A percentile compares a stretch with the other conserved stretches of the same genome.
Evolutionary conservation across 2,329 filamentous ascomycete genomes (phyloP).

Genomic region (Beauveria caledonica): DNA sequence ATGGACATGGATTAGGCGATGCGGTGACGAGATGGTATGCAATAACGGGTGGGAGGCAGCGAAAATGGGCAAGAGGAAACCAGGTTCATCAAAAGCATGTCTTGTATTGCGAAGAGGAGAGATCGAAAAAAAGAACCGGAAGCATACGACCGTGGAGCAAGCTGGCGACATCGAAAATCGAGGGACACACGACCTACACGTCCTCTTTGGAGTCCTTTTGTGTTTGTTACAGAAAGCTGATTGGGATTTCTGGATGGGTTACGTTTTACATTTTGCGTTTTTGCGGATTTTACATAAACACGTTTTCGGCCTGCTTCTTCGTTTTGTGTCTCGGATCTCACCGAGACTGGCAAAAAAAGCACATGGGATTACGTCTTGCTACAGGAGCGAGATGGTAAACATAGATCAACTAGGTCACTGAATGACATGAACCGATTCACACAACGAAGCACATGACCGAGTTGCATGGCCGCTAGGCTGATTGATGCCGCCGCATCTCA

Average conservation of each 20-base stretch:
- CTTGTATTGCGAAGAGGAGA: neutral
- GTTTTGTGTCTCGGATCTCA: neutral
- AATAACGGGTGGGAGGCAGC: neutral
- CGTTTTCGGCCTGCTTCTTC: neutral
- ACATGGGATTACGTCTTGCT: constrained; percentile 4
- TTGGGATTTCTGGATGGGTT: constrained; percentile 7
- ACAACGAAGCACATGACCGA: too few species aligned
- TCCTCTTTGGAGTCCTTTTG: constrained; percentile 1
- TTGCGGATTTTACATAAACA: neutral
- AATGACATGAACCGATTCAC: neutral
- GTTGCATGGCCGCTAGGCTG: too few species aligned
- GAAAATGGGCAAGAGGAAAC: neutral
- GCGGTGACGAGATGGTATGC: neutral
- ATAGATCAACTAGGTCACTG: constrained; percentile 3
- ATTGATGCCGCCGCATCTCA: too few species aligned
- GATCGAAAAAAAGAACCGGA: neutral
- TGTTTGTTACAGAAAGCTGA: constrained; percentile 4
- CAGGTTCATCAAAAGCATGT: neutral
- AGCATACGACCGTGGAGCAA: constrained; percentile 3
- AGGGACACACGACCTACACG: neutral
- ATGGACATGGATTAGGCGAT: constrained; percentile 14
- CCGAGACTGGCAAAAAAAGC: neutral
- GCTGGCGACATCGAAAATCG: neutral
- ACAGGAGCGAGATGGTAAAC: constrained; percentile 7
- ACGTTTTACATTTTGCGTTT: neutral